Percentiles rank a stretch among this genome's conserved stretches.
Evolutionary conservation across 257 asterid species (phyloP).

Genomic region (Jacaranda mimosifolia): DNA sequence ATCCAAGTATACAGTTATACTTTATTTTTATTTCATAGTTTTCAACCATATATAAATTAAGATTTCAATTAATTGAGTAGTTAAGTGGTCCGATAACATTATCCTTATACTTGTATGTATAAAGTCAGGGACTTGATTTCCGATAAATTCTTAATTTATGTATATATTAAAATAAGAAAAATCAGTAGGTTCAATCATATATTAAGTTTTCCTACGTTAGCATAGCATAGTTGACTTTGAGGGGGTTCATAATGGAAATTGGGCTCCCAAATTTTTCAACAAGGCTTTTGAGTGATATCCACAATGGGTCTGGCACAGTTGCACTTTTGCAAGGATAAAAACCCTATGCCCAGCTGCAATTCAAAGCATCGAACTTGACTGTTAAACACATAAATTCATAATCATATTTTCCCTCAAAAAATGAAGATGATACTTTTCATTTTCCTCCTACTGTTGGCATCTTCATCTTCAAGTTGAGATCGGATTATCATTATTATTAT

Average conservation of each 20-base stretch:
- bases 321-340: slow-evolving; percentile 14
- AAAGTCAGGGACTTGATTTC: no score
- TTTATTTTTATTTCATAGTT: no score
- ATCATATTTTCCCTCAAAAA: background rate
- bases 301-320: slow-evolving; percentile 7
- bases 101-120: no score
- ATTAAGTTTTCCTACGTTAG: background rate
- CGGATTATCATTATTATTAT: background rate
- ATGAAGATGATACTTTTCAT: slow-evolving; percentile 15
- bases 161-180: no score
- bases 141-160: no score
- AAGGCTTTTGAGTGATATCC: slow-evolving; percentile 28
- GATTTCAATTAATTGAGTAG: no score
- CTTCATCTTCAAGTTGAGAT: slow-evolving; percentile 25
- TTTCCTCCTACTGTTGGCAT: slow-evolving; percentile 13
- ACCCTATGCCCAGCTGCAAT: background rate
- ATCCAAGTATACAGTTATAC: no score
- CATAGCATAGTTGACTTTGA: slow-evolving; percentile 26
- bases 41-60: no score
- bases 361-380: background rate
- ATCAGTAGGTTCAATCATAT: background rate
- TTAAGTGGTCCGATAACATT: no score
- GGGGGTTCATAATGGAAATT: slow-evolving; percentile 16
- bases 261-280: background rate
- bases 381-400: background rate